Conservation (phyloP, 805 yeast genomes). For the Wickerhamomyces bovis region DNA sequence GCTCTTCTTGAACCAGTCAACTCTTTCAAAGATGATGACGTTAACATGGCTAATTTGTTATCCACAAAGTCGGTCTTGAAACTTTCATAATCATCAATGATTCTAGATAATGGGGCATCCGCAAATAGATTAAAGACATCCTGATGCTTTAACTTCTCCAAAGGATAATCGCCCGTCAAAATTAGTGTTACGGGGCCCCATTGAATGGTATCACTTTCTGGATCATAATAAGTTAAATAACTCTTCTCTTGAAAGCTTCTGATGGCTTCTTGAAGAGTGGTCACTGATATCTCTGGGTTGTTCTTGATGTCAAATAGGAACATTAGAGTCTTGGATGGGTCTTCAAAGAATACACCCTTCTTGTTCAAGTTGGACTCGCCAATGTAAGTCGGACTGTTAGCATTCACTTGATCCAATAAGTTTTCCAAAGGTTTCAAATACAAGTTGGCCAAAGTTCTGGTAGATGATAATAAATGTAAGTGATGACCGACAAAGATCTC, state of each 20-base stretch:
- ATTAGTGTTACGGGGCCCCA: slow-evolving; percentile 57
- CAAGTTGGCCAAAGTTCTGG: slow-evolving; percentile 40
- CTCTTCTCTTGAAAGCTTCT: slow-evolving; percentile 40
- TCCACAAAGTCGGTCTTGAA: slow-evolving; percentile 8
- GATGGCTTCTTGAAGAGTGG: slow-evolving; percentile 38
- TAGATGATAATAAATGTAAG: slow-evolving; percentile 35
- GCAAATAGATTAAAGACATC: slow-evolving; percentile 12
- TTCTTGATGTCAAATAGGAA: slow-evolving; percentile 64
- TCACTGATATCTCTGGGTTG: slow-evolving; percentile 38
- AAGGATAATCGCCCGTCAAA: slow-evolving; percentile 62
- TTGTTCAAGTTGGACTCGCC: not conserved
- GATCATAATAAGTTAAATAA: slow-evolving; percentile 46
- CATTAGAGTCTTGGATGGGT: slow-evolving; percentile 46
- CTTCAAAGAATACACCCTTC: slow-evolving; percentile 25
- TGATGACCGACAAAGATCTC: slow-evolving; percentile 62
- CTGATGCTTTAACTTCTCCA: slow-evolving; percentile 25
- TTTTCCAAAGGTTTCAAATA: slow-evolving; percentile 49
- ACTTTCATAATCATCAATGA: slow-evolving; percentile 3
- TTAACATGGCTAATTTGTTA: slow-evolving; percentile 27
- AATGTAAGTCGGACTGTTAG: slow-evolving; percentile 9
- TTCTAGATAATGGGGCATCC: slow-evolving; percentile 37
- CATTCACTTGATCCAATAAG: slow-evolving; percentile 40
- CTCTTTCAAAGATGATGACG: slow-evolving; percentile 38
- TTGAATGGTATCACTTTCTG: slow-evolving; percentile 25
- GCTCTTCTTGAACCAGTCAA: slow-evolving; percentile 11